Base-by-base conservation (phyloP, 257 asterid species). In the Ilex asprella region DNA sequence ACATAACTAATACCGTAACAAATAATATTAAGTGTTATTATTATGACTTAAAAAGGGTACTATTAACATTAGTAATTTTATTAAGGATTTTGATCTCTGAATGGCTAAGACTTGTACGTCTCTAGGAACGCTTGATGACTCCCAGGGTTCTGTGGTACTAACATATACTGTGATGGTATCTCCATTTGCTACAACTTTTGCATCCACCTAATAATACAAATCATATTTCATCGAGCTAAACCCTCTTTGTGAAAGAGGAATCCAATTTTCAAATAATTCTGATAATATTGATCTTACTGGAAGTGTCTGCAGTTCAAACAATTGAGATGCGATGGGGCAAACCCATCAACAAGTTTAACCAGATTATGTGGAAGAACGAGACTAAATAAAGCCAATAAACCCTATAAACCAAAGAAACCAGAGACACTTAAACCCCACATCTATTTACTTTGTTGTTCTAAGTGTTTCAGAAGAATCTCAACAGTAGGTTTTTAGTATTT, bases 131-230 rank as follows among this genome's bases (percentile, higher is more conserved):
- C 56, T 51, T 10, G 95, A 65, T 7, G 99, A 74, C 75, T 85
- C 99, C 69, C 86, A 79, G 7, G 80, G 75, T 69, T 84, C 88
- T 10, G 12, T 58, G 0, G 85, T 65, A 59, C 78, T 85, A 39
- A 89, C 93, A 41, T 84, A 92, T n/a, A 83, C 97, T 10, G 90
- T 92, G 61, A 92, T 65, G 6, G 97, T 86, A 76, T 89, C 97
- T 16, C 97, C 99, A 77, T 88, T 96, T 3, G 96, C 99, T 35
- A 89, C 99, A 21, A 97, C 95, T 73, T 80, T 92, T 3, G 83
- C 83, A 74, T 92, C 95, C 65, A 92, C 93, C 98, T 88, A 30
- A 56, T 4, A 27, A 59, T 35, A 50, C 54, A 15, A 15, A 46
- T 41, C 12, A 21, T 21, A 21, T 41, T 41, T 41, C 47, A 41